These are phyloP conservation scores for Parastagonospora nodorum DNA, from an alignment of 2,329 filamentous ascomycete genomes.

Conservation along the genomic window DNA sequence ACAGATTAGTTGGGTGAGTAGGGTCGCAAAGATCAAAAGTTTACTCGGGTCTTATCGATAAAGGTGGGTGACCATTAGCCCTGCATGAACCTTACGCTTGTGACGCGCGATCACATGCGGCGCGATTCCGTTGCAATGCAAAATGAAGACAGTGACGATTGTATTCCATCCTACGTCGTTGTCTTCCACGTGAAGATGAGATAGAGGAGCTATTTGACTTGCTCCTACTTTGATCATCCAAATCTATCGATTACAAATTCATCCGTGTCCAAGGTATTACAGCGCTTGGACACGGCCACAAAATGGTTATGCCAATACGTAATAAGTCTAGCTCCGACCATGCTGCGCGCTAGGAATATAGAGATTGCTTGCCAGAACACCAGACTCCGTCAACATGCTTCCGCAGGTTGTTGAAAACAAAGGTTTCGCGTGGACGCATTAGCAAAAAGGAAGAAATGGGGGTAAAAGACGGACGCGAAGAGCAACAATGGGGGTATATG, in stretches of 20 bases:
- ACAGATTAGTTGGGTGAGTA: slow-evolving; percentile 2
- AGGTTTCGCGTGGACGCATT: slow-evolving; percentile 28
- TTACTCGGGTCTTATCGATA: slow-evolving; percentile 40
- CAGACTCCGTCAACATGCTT: slow-evolving; percentile 22
- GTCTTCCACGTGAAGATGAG: not conserved
- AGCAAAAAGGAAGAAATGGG: slow-evolving; percentile 28
- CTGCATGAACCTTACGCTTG: not conserved
- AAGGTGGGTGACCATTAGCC: not conserved
- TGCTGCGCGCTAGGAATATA: slow-evolving; percentile 46
- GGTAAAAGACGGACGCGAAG: slow-evolving; percentile 24
- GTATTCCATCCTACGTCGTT: slow-evolving; percentile 5
- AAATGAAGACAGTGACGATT: not conserved
- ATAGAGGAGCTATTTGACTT: not conserved
- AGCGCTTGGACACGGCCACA: slow-evolving; percentile 18
- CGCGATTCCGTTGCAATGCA: not conserved
- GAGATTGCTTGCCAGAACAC: slow-evolving; percentile 39
- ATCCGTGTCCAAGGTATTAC: slow-evolving; percentile 11
- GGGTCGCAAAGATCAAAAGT: slow-evolving; percentile 23
- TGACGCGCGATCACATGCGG: slow-evolving; percentile 28
- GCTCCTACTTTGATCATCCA: slow-evolving; percentile 9
- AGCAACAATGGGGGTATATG: slow-evolving; percentile 29
- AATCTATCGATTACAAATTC: slow-evolving; percentile 33
- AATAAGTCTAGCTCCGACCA: slow-evolving; percentile 43
- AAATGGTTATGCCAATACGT: slow-evolving; percentile 41
- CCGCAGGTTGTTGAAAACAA: slow-evolving; percentile 23